Percentiles rank a stretch among this genome's conserved stretches.
Conservation (phyloP, 2,329 filamentous ascomycete species). For the Fusarium sp. region DNA sequence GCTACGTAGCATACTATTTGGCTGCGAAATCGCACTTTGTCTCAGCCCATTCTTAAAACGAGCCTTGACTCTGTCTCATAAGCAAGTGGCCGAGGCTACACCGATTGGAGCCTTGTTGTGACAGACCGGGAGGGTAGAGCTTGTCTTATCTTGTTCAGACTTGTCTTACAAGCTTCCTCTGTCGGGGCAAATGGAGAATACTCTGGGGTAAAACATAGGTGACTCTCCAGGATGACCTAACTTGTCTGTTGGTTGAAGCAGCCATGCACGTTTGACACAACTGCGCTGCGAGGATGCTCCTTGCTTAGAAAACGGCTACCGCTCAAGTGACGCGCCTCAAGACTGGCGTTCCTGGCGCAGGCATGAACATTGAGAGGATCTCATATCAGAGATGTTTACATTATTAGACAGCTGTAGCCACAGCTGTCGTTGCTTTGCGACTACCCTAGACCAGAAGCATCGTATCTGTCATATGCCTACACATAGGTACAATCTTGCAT, state of each 20-base stretch:
- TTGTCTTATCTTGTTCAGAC: not conserved
- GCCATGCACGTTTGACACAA: not conserved
- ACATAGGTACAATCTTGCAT: not conserved
- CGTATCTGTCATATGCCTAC: not conserved
- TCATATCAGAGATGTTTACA: not conserved
- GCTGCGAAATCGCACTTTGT: not conserved
- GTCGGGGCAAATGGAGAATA: not conserved
- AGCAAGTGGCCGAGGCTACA: not conserved
- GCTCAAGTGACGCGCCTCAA: not conserved
- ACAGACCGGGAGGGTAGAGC: not conserved
- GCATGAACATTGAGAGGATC: not conserved
- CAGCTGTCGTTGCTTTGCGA: not conserved
- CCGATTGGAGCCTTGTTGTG: not conserved
- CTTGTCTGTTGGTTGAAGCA: not conserved
- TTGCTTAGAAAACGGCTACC: not conserved
- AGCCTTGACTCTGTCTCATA: not conserved
- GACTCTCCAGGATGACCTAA: not conserved
- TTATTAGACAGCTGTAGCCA: not conserved
- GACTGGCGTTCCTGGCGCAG: not conserved
- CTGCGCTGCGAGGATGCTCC: slow-evolving; percentile 9
- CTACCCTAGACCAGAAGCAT: slow-evolving; percentile 19
- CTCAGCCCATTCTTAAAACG: slow-evolving; percentile 8
- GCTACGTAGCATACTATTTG: slow-evolving; percentile 18
- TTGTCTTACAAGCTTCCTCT: not conserved
- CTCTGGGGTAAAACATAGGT: not conserved